Conservation (phyloP, 371 early-diverging fungal species). For the Dinochytrium kinnereticum region DNA sequence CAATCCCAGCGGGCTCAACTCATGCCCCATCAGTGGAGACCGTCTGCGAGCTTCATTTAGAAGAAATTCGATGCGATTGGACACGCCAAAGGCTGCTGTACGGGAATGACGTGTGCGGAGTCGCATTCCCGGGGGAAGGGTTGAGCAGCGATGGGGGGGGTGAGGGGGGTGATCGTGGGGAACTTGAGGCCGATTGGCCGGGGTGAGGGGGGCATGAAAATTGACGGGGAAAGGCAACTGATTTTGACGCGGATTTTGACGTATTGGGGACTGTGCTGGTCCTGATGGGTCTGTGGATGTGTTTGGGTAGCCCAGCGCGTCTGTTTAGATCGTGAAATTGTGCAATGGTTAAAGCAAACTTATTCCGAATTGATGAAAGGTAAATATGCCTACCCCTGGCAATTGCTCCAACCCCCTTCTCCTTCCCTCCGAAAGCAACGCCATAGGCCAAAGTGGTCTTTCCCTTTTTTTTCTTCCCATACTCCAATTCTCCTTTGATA, state of each 20-base stretch:
- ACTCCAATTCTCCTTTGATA: not conserved
- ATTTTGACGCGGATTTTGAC: not conserved
- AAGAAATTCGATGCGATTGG: constrained; percentile 7
- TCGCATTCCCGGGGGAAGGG: not conserved
- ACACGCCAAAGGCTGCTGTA: not conserved
- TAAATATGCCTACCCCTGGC: not conserved
- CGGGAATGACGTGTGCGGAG: not conserved
- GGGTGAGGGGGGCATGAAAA: not conserved
- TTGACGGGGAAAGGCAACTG: not conserved
- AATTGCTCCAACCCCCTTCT: not conserved
- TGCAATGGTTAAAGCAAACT: not conserved
- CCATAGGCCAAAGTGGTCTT: not conserved
- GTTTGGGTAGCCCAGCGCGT: not conserved
- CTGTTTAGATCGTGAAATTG: not conserved
- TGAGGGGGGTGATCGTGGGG: constrained; percentile 1
- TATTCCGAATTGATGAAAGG: not conserved
- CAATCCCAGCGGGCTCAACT: constrained; percentile 17
- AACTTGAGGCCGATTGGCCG: not conserved
- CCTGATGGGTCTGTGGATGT: not conserved
- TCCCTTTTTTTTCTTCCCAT: not conserved
- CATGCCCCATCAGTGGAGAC: constrained; percentile 5
- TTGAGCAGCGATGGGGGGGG: not conserved
- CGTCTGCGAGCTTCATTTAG: too few species aligned
- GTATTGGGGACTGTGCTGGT: not conserved
- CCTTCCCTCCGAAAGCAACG: not conserved